Percentiles rank a stretch among this genome's conserved stretches.
Conservation (phyloP, 192 early-diverging fungal genomes). For the Podila verticillata region DNA sequence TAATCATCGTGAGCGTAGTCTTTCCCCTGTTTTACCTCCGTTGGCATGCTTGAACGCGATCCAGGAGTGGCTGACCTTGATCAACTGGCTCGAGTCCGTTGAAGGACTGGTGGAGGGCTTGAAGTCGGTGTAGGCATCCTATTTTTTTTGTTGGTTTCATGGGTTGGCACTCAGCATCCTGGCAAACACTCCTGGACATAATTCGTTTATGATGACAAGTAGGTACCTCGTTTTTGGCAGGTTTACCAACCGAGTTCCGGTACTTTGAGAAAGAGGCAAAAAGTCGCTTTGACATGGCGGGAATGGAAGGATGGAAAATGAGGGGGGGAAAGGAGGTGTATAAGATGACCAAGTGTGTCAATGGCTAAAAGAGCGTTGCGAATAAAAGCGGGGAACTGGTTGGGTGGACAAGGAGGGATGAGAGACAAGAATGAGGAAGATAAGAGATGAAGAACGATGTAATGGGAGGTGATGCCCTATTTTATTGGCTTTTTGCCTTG, state of each 20-base stretch:
- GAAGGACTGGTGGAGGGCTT: slow-evolving; percentile 28
- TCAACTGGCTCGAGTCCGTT: slow-evolving; percentile 34
- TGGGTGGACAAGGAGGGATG: not conserved
- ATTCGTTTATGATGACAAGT: not conserved
- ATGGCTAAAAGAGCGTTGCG: not conserved
- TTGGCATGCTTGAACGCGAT: slow-evolving; percentile 42
- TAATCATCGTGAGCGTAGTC: too few relatives aligned
- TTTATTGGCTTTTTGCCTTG: too few relatives aligned
- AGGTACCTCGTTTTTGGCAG: slow-evolving; percentile 55
- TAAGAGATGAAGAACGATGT: not conserved
- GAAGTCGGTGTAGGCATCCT: slow-evolving; percentile 42
- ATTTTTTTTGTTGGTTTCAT: not conserved
- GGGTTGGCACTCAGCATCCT: not conserved
- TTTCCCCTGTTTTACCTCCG: slow-evolving; percentile 6
- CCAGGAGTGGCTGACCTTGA: slow-evolving; percentile 40
- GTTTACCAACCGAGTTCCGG: slow-evolving; percentile 54
- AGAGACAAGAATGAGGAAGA: not conserved
- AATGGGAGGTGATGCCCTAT: too few relatives aligned
- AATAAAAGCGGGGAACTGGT: not conserved
- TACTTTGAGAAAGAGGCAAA: slow-evolving; percentile 55
- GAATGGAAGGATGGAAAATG: not conserved
- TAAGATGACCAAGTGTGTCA: not conserved
- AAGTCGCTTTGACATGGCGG: slow-evolving; percentile 29
- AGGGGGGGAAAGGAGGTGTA: not conserved
- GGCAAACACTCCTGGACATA: too few relatives aligned